Conservation (phyloP, 2,329 filamentous ascomycete genomes). For the Fusarium napiforme region DNA sequence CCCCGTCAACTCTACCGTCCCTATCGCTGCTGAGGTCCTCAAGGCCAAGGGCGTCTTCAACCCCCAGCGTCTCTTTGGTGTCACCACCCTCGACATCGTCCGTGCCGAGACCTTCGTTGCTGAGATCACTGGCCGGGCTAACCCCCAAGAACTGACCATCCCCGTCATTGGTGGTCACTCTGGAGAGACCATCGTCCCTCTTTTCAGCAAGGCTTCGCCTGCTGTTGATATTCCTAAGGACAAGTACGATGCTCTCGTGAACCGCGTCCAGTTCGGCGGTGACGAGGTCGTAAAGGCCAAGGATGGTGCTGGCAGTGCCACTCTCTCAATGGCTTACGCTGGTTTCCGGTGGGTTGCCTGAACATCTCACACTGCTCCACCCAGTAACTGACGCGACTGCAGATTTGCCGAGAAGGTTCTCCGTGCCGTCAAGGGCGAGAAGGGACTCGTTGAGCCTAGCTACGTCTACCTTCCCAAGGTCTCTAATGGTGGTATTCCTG, state of each 20-base stretch:
- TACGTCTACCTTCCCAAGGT: conserved; percentile 84
- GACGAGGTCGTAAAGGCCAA: conserved; percentile 97
- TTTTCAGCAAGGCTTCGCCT: conserved; percentile 92
- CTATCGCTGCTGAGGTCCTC: conserved; percentile 95
- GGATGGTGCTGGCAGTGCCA: conserved; percentile 89
- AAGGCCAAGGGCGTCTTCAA: conserved; percentile 95
- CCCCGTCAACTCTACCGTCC: conserved; percentile 98
- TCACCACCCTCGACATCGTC: conserved; percentile 98
- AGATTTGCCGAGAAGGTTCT: conserved; percentile 96
- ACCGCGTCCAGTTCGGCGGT: conserved; percentile 97
- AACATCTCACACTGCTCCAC: background rate
- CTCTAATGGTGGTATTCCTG: conserved; percentile 61
- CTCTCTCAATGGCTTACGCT: conserved; percentile 94
- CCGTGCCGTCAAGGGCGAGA: conserved; percentile 87
- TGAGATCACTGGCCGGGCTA: conserved; percentile 82
- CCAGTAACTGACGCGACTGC: conserved; percentile 22
- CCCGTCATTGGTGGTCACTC: conserved; percentile 98
- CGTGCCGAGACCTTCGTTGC: conserved; percentile 97
- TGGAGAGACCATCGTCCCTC: conserved; percentile 95
- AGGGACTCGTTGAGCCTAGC: conserved; percentile 92
- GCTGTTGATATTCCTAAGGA: conserved; percentile 83
- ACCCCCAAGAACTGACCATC: conserved; percentile 84
- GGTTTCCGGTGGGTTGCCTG: conserved; percentile 77
- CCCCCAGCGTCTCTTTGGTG: conserved; percentile 95
- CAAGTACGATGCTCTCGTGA: conserved; percentile 89